These are phyloP conservation scores for Sarocladiaceae sp. DNA, from an alignment of 2,329 filamentous ascomycete species.

Conservation along the genomic window DNA sequence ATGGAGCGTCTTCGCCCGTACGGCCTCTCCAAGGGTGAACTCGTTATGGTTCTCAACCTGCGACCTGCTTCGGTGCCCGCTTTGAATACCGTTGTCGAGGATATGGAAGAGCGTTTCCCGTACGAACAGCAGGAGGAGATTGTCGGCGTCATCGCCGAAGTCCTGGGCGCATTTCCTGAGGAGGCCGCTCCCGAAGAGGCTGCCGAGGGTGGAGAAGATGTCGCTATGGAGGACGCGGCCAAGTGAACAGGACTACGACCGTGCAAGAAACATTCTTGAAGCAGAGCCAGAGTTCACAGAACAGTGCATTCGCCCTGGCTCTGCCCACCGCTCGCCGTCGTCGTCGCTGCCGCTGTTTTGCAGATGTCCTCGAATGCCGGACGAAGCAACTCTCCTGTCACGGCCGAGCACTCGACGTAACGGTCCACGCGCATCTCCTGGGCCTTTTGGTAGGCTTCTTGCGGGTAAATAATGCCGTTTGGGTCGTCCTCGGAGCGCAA, in stretches of 20 bases:
- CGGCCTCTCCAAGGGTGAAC: slow-evolving; percentile 62
- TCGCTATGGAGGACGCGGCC: slow-evolving; percentile 27
- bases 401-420: slow-evolving; percentile 61
- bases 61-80: slow-evolving; percentile 53
- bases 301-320: slow-evolving; percentile 51
- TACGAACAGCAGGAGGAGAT: slow-evolving; percentile 57
- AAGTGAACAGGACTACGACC: not conserved
- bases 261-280: not conserved
- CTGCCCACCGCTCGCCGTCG: slow-evolving; percentile 43
- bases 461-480: slow-evolving; percentile 56
- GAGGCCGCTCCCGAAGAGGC: slow-evolving; percentile 21
- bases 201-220: slow-evolving; percentile 16
- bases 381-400: slow-evolving; percentile 54
- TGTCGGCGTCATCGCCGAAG: slow-evolving; percentile 49
- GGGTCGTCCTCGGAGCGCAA: slow-evolving; percentile 53
- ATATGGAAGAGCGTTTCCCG: slow-evolving; percentile 57
- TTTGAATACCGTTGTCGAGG: slow-evolving; percentile 61
- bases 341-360: slow-evolving; percentile 47
- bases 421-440: slow-evolving; percentile 57
- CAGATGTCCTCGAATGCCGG: slow-evolving; percentile 59
- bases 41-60: slow-evolving; percentile 65
- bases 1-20: slow-evolving; percentile 52
- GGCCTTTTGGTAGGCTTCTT: slow-evolving; percentile 53
- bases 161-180: slow-evolving; percentile 49
- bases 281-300: slow-evolving; percentile 29